phyloP scores from a whole-genome alignment of 148 eudicot genomes.

The Limonium bicolor region DNA sequence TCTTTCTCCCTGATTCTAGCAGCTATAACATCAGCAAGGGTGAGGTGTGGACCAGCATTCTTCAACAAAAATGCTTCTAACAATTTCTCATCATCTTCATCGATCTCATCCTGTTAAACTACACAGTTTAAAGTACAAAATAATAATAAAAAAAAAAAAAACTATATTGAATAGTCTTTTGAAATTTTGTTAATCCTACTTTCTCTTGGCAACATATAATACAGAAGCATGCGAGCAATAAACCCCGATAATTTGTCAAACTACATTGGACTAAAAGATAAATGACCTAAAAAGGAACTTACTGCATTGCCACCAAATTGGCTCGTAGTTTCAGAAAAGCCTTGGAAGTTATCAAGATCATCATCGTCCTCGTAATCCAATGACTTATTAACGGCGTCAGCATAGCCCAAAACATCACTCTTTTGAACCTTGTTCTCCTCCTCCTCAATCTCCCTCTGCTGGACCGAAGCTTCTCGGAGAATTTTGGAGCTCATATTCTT shows the following conservation, averaged over 20 bases:
- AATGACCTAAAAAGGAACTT: neutral
- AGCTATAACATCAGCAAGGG: conserved; percentile 68
- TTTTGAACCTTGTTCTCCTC: conserved; percentile 38
- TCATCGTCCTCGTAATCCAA: conserved; percentile 37
- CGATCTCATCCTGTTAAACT: conserved; percentile 29
- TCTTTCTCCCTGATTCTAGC: conserved; percentile 51
- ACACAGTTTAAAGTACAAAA: neutral
- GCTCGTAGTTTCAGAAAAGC: conserved; percentile 21
- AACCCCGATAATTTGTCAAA: too few species aligned
- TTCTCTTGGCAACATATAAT: neutral
- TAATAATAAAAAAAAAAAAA: too few species aligned
- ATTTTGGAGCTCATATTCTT: conserved; percentile 56
- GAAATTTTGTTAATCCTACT: neutral
- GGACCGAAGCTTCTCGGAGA: conserved; percentile 53
- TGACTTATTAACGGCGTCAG: conserved; percentile 6
- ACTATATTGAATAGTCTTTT: too few species aligned
- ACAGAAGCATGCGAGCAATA: neutral
- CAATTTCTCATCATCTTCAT: conserved; percentile 76
- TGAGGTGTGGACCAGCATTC: conserved; percentile 42
- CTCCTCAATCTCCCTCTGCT: conserved; percentile 60
- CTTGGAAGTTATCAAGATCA: conserved; percentile 33
- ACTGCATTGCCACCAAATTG: conserved; percentile 62
- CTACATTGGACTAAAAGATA: neutral
- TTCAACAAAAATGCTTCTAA: conserved; percentile 65
- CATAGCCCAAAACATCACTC: conserved; percentile 10